Evolutionary conservation across 306 rosid species (phyloP).

Genomic region (Medicago truncatula): DNA sequence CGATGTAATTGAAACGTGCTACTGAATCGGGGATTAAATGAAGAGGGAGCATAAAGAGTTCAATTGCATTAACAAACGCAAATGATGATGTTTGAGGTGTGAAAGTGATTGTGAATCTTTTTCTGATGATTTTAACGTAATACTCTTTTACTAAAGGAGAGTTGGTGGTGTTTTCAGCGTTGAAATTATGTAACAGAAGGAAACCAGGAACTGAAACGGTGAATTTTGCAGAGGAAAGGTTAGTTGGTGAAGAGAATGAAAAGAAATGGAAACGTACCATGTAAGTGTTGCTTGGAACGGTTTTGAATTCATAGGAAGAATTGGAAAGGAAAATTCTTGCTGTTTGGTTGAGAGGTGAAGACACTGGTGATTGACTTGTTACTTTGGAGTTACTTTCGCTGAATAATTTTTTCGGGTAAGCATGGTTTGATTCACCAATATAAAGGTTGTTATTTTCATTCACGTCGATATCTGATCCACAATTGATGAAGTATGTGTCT

Average conservation of each 20-base stretch:
- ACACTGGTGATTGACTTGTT: not conserved
- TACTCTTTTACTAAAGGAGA: constrained; percentile 41
- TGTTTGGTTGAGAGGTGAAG: constrained; percentile 42
- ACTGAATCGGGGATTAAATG: rapidly evolving
- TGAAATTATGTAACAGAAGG: constrained; percentile 32
- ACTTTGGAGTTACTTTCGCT: rapidly evolving
- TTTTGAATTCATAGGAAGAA: constrained; percentile 25
- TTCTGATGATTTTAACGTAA: not conserved
- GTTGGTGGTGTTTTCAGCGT: not conserved
- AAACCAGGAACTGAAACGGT: constrained; percentile 45
- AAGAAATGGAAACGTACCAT: constrained; percentile 63
- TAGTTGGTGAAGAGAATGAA: constrained; percentile 38
- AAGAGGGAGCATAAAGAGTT: constrained; percentile 48
- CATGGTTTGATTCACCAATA: constrained; percentile 15
- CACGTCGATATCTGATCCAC: constrained; percentile 42
- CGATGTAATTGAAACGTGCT: not conserved
- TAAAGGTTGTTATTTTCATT: not conserved
- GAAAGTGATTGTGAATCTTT: constrained; percentile 38
- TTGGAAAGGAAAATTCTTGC: constrained; percentile 33
- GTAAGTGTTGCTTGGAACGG: constrained; percentile 27
- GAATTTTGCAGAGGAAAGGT: constrained; percentile 49
- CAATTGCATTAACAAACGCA: constrained; percentile 64
- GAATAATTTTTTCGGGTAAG: not conserved
- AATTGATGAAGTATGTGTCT: constrained; percentile 48
- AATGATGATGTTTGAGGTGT: constrained; percentile 30